Base-by-base conservation (phyloP, 192 early-diverging fungal species). In the Coemansia sp. region DNA sequence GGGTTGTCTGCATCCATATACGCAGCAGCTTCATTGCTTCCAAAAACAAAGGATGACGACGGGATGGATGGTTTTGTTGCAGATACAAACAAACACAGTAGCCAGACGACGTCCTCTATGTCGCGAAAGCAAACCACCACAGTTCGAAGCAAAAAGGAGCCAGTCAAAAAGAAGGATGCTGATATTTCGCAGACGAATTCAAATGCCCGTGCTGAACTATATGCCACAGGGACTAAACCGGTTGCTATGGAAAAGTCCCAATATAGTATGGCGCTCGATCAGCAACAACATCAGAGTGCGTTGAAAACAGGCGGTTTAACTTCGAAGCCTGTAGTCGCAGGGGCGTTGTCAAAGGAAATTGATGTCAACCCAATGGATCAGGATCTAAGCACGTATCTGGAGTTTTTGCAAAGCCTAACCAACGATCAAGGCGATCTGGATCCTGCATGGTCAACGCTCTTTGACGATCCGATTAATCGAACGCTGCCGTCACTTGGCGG, bases 381-480 rank as follows among this genome's bases (percentile, higher is more conserved):
- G 52, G 78, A 81, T 41, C 62, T 71, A 66, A 73, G 36, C 65
- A 63, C 70, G 48, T 81, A 81, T 42, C 60, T 76, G 18, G 73
- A 75, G 61, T 81, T 81, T 48, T 42, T 81, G 47, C 73, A 73
- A 60, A 81, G 78, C 61, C 67, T 81, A 37, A 65, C 69, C 0
- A 67, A 46, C 61, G 65, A 72, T 18, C 66, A 72, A 36, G 58
- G 66, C 26, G 66, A 67, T 21, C 41, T 81, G 47, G 47, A 49
- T 41, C 55, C 62, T 39, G 66, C 73, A 26, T 80, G 78, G 78
- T 62, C 66, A 5, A 45, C 73, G 41, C 67, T 80, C 19, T 72
- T 80, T 68, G 69, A 64, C 4, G 65, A 61, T 22, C n/a, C 65
- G 19, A 62, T 40, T 6, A 62, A 56, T 47, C 21, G 19, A 21